Base-by-base conservation (phyloP, 2,329 filamentous ascomycete species). In the Parastagonospora avenae region DNA sequence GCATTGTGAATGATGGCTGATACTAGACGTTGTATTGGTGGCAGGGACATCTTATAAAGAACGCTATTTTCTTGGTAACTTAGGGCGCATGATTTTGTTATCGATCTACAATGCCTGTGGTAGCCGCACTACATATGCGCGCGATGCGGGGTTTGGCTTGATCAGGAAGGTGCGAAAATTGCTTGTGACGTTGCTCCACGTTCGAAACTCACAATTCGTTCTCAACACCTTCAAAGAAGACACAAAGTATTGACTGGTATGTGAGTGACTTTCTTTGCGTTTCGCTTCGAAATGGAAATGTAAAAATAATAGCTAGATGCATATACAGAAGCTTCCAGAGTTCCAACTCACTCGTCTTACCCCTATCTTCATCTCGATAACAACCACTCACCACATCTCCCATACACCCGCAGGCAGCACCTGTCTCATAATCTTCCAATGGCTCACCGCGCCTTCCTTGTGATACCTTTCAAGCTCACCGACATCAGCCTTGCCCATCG, bases 401-500 rank as follows among this genome's bases (percentile, higher is more conserved):
- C 94, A 99, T 24, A 97, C 84, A 10, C 77, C 77, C 49, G 79
- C 79, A 1, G 92, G 92, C 55, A 97, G 62, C 2, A 97, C 92
- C 1, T 78, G 84, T 67, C 94, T 85, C 92, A 99, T 99, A 40
- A 99, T 88, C 37, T 77, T 79, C 94, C 94, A 99, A 76, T 99
- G 94, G 8, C 89, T 89, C 45, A 89, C 70, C 0, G 92, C 92
- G 64, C 89, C 91, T 66, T 84, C 79, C 65, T 85, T 81, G 69
- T 96, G 92, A 79, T 85, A 91, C 69, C 82, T 81, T 48, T 82
- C 82, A 65, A 97, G 78, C 63, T 85, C 81, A 6, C 79, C 79
- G 19, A 88, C 90, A 55, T 88, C 83, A 46, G 86, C 88, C 38
- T 72, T 80, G 27, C 75, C 79, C 66, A 94, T 74, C 1, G 91